Conservation (phyloP, 129 eudicot genomes). For the Centella asiatica region DNA sequence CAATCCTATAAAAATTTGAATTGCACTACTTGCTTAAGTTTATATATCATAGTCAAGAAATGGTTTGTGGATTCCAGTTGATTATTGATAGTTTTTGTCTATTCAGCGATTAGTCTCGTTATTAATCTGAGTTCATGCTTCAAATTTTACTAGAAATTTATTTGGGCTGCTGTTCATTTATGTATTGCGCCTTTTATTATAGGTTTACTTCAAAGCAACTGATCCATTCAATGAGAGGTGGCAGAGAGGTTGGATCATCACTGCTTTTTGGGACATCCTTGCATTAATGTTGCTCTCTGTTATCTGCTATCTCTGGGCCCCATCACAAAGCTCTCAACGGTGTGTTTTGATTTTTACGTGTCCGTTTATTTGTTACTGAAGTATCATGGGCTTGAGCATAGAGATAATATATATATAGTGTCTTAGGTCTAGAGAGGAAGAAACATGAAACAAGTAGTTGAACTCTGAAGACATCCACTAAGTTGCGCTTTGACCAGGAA, state of each 20-base stretch:
- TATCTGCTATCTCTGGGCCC: slow-evolving; percentile 98
- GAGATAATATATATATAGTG: no score
- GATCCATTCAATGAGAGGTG: slow-evolving; percentile 99
- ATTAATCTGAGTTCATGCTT: background rate
- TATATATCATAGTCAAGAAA: no score
- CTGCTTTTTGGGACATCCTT: slow-evolving; percentile 98
- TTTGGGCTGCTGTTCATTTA: background rate
- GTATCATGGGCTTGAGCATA: no score
- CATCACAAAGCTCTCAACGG: slow-evolving; percentile 94
- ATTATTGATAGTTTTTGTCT: background rate
- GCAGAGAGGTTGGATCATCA: slow-evolving; percentile 95
- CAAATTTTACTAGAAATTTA: background rate
- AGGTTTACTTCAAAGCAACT: slow-evolving; percentile 95
- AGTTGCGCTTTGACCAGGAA: no score
- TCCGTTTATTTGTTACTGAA: no score
- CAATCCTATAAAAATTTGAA: background rate
- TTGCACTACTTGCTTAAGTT: background rate
- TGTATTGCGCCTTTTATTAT: slow-evolving; percentile 19
- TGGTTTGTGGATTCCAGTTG: background rate
- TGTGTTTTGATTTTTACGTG: slow-evolving; percentile 20
- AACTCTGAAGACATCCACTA: no score
- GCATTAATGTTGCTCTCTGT: slow-evolving; percentile 78
- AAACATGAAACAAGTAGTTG: no score
- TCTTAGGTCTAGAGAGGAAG: no score
- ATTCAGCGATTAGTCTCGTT: background rate